Evolutionary conservation across 805 yeast species (phyloP).

Genomic region (Hanseniaspora guilliermondii): DNA sequence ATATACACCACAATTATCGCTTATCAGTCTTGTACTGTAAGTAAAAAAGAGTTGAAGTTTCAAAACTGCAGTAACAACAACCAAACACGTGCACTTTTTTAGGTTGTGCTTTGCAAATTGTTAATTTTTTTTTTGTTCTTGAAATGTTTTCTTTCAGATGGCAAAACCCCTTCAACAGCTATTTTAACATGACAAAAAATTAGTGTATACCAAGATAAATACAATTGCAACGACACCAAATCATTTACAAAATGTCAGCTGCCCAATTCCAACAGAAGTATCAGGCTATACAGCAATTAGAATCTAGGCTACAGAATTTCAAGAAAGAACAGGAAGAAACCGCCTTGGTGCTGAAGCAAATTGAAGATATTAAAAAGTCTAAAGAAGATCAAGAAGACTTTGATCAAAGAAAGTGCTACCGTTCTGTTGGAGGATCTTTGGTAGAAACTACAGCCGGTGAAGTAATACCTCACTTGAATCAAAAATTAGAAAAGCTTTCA

Average conservation of each 20-base stretch:
- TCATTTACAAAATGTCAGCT: constrained; percentile 24
- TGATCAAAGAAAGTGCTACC: constrained; percentile 60
- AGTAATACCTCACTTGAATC: constrained; percentile 49
- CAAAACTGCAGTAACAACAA: background rate
- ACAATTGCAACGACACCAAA: constrained; percentile 12
- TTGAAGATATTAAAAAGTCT: constrained; percentile 25
- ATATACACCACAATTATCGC: background rate
- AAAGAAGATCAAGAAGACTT: constrained; percentile 28
- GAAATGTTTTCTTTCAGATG: too few species aligned
- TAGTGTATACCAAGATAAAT: background rate
- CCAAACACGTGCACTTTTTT: too few species aligned
- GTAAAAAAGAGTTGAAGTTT: too few species aligned
- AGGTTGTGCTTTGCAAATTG: too few species aligned
- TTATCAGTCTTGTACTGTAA: too few species aligned
- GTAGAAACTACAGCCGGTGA: constrained; percentile 74
- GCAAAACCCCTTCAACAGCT: too few species aligned
- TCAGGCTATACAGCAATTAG: constrained; percentile 31
- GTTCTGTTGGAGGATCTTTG: constrained; percentile 89
- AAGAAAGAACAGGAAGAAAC: constrained; percentile 39
- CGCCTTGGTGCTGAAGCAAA: constrained; percentile 47
- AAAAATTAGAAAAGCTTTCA: constrained; percentile 40
- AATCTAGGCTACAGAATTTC: constrained; percentile 33
- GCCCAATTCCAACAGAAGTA: constrained; percentile 41
- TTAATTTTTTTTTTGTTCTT: too few species aligned
- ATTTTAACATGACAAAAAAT: too few species aligned